These are phyloP conservation scores for Coemansia sp. DNA, from an alignment of 192 early-diverging fungal species.

Conservation along the genomic window DNA sequence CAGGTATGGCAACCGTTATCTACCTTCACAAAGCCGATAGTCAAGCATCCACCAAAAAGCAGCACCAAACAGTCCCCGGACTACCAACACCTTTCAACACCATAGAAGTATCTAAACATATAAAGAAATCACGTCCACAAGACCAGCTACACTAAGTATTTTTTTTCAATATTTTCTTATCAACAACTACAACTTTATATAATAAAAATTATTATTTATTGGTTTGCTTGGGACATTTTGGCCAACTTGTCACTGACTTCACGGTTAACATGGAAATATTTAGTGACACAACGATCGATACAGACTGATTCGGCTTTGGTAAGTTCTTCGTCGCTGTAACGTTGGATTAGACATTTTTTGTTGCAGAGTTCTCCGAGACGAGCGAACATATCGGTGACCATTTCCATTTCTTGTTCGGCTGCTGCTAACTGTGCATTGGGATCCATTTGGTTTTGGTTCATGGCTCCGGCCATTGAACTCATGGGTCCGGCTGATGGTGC, in stretches of 20 bases:
- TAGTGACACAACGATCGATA: constrained; percentile 84
- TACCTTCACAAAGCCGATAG: constrained; percentile 33
- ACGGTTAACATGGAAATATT: constrained; percentile 82
- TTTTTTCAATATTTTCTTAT: too few relatives aligned
- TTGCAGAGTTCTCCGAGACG: constrained; percentile 77
- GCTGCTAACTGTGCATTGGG: constrained; percentile 48
- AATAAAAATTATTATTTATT: constrained; percentile 14
- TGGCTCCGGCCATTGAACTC: constrained; percentile 21
- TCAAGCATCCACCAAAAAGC: constrained; percentile 10
- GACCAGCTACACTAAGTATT: too few relatives aligned
- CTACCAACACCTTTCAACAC: constrained; percentile 21
- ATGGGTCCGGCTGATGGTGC: constrained; percentile 12
- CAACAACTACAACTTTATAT: too few relatives aligned
- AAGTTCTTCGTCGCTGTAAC: constrained; percentile 77
- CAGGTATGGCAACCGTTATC: constrained; percentile 32
- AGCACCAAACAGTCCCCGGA: constrained; percentile 19
- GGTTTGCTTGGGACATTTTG: constrained; percentile 50
- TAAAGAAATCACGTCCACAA: neutral
- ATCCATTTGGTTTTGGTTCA: constrained; percentile 39
- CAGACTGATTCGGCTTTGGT: constrained; percentile 92
- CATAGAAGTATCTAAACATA: constrained; percentile 16
- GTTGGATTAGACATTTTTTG: constrained; percentile 79
- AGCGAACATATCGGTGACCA: constrained; percentile 78
- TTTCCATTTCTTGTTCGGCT: constrained; percentile 82
- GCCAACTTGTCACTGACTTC: constrained; percentile 74